Evolutionary conservation across 2,329 filamentous ascomycete species (phyloP).

Genomic region (Sporothrix mexicana): DNA sequence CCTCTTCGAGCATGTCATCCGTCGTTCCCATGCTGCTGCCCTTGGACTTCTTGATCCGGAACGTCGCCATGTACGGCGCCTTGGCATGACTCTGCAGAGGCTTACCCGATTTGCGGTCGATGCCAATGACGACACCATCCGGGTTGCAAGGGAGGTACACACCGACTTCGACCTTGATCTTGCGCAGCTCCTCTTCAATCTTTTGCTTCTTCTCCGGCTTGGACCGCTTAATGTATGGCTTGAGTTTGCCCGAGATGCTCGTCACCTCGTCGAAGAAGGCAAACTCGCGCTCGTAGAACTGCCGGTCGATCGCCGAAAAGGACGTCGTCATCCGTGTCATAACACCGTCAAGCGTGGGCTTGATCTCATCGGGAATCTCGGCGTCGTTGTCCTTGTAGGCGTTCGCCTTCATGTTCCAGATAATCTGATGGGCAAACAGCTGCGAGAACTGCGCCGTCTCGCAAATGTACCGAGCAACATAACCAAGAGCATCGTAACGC

Average conservation of each 20-base stretch:
- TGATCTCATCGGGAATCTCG: conserved; percentile 85
- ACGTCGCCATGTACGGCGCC: conserved; percentile 98
- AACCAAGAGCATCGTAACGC: conserved; percentile 89
- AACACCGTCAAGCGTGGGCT: conserved; percentile 90
- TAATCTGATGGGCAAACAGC: conserved; percentile 97
- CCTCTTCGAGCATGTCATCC: conserved; percentile 58
- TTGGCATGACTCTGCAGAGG: conserved; percentile 98
- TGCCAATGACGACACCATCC: conserved; percentile 95
- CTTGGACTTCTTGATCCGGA: conserved; percentile 87
- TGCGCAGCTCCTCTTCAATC: conserved; percentile 96
- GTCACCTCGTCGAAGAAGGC: conserved; percentile 98
- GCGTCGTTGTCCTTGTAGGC: conserved; percentile 97
- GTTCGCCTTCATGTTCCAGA: conserved; percentile 99
- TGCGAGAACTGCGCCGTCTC: conserved; percentile 98
- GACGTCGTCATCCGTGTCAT: conserved; percentile 81
- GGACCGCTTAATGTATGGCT: conserved; percentile 86
- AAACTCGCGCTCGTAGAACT: conserved; percentile 94
- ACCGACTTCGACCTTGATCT: conserved; percentile 95
- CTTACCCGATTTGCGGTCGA: conserved; percentile 97
- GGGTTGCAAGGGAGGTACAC: conserved; percentile 98
- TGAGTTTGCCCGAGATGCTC: conserved; percentile 90
- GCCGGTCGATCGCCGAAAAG: conserved; percentile 78
- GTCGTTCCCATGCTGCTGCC: conserved; percentile 57
- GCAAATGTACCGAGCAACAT: conserved; percentile 94
- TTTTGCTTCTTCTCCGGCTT: conserved; percentile 99